Evolutionary conservation across 192 early-diverging fungal species (phyloP).

Genomic region (Podochytrium sp.): DNA sequence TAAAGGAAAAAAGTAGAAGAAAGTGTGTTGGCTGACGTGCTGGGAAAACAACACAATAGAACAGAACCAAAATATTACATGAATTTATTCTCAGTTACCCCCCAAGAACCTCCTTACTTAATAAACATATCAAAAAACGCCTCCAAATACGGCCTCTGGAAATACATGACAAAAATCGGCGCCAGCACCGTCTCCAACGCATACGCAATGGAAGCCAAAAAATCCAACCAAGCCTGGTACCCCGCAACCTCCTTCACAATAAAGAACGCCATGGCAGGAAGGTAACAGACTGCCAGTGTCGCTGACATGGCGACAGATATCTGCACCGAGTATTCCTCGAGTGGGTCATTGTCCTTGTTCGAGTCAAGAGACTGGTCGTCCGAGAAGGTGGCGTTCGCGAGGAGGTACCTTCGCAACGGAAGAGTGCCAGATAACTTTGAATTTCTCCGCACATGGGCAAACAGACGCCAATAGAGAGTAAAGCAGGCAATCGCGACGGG

Average conservation of each 20-base stretch:
- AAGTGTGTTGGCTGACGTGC: too few species aligned
- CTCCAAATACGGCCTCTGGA: slow-evolving; percentile 3
- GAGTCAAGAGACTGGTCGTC: not conserved
- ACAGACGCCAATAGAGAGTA: not conserved
- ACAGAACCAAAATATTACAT: too few species aligned
- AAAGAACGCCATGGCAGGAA: not conserved
- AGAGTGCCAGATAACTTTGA: not conserved
- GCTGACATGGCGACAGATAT: not conserved
- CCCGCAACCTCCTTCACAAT: not conserved
- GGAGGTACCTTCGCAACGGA: too few species aligned
- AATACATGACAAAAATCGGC: not conserved
- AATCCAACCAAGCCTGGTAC: not conserved
- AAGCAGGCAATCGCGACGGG: not conserved
- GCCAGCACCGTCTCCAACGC: not conserved
- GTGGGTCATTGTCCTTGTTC: not conserved
- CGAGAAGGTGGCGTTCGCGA: not conserved
- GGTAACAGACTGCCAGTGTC: not conserved
- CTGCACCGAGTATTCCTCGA: not conserved
- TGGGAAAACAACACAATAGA: too few species aligned
- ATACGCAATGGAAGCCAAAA: not conserved
- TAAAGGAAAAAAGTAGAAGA: too few species aligned
- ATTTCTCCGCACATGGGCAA: not conserved
- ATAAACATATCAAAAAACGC: not conserved
- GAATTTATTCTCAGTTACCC: not conserved
- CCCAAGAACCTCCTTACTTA: not conserved